These are phyloP conservation scores for Polychaeton citri DNA, from an alignment of 2,329 filamentous ascomycete species.

Conservation along the genomic window DNA sequence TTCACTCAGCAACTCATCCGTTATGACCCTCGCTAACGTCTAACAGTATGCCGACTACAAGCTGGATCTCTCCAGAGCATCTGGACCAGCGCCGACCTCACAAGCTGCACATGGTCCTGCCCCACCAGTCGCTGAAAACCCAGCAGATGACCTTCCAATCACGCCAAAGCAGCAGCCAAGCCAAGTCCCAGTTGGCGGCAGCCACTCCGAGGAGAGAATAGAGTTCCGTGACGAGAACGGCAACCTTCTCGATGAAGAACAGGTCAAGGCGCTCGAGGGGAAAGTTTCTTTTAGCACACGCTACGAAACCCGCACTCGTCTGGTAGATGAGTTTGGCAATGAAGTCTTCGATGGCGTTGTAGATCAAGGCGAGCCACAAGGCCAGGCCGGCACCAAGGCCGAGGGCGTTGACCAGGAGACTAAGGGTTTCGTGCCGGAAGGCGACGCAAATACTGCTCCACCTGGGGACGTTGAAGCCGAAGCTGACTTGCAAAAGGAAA, in stretches of 20 bases:
- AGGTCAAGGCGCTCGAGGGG: constrained; percentile 73
- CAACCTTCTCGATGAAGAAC: constrained; percentile 70
- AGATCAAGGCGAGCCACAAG: constrained; percentile 13
- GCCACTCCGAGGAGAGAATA: constrained; percentile 61
- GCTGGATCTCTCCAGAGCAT: constrained; percentile 10
- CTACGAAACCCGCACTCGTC: constrained; percentile 84
- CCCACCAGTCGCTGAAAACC: constrained; percentile 23
- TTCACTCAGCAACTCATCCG: constrained; percentile 1
- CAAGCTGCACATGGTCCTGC: constrained; percentile 17
- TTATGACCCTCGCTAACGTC: constrained; percentile 1
- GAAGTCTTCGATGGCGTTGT: constrained; percentile 46
- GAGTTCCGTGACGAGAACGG: constrained; percentile 94
- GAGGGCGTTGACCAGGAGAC: constrained; percentile 47
- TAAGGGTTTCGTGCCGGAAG: constrained; percentile 23
- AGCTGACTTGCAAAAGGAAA: constrained; percentile 32
- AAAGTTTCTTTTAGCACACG: constrained; percentile 92
- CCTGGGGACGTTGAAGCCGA: constrained; percentile 24
- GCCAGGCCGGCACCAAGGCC: constrained; percentile 34
- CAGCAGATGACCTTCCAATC: constrained; percentile 21
- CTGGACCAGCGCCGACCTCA: constrained; percentile 12
- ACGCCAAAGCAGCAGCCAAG: constrained; percentile 10
- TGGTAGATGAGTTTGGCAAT: constrained; percentile 69
- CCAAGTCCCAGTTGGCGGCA: constrained; percentile 3
- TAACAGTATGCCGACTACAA: constrained; percentile 22
- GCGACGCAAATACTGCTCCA: constrained; percentile 25